phyloP scores from a whole-genome alignment of 371 early-diverging fungal species.

The Mortierella sp. region DNA sequence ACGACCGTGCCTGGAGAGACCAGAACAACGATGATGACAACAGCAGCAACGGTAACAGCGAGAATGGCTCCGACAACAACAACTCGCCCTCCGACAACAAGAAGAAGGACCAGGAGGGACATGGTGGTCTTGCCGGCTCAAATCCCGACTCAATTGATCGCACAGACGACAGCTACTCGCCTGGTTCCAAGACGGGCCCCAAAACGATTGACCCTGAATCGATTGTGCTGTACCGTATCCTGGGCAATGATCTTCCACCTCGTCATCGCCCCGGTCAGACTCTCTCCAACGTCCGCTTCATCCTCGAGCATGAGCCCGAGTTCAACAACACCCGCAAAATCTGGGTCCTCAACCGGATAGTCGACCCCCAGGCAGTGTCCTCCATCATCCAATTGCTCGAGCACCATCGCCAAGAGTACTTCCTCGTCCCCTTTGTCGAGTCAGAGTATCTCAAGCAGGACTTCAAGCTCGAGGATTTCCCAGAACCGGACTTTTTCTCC shows the following conservation, averaged over 20 bases:
- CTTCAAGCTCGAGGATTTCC: slow-evolving; percentile 76
- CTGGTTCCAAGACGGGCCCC: neutral
- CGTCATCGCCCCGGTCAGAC: slow-evolving; percentile 79
- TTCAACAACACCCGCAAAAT: slow-evolving; percentile 74
- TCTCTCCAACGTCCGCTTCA: slow-evolving; percentile 75
- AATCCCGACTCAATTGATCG: neutral
- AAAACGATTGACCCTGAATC: slow-evolving; percentile 60
- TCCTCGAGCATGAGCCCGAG: slow-evolving; percentile 74
- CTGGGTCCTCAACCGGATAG: slow-evolving; percentile 78
- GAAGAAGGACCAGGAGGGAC: neutral
- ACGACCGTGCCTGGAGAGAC: slow-evolving; percentile 16
- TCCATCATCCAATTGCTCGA: slow-evolving; percentile 71
- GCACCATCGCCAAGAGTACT: slow-evolving; percentile 69
- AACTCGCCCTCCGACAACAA: slow-evolving; percentile 6
- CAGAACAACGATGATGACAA: slow-evolving; percentile 1
- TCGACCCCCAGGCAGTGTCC: slow-evolving; percentile 70
- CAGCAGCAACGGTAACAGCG: neutral
- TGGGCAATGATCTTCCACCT: slow-evolving; percentile 82
- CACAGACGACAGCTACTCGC: slow-evolving; percentile 7
- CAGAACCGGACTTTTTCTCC: slow-evolving; percentile 75
- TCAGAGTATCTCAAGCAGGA: slow-evolving; percentile 72
- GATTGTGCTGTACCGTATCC: slow-evolving; percentile 74
- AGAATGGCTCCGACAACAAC: slow-evolving; percentile 1
- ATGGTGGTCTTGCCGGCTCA: slow-evolving; percentile 10
- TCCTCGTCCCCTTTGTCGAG: slow-evolving; percentile 72